Base-by-base conservation (phyloP, 2,329 filamentous ascomycete genomes). In the Pseudocercospora vitis region DNA sequence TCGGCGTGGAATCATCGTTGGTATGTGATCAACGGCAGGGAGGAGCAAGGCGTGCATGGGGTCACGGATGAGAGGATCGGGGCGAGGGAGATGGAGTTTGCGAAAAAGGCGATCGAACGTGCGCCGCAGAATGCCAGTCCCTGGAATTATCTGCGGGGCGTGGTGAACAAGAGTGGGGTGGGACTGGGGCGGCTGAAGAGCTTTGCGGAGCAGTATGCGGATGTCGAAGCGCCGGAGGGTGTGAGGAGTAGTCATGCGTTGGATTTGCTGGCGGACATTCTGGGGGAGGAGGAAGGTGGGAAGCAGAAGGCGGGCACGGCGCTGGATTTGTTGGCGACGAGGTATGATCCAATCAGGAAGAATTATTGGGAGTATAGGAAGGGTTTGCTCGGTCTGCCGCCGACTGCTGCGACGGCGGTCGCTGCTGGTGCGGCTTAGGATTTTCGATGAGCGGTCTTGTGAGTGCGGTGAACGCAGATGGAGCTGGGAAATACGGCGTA, bases 1-100 rank as follows among this genome's bases (percentile, higher is more conserved):
- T 94, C 88, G 39, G 94, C 92, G 12, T 99, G 94, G 94, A 95
- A 92, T 61, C 92, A 99, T 76, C 86, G 94, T 48, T 97, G 94
- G 78, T 96, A 92, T 71, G 71, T 97, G n/a, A 84, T 92, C 14
- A 95, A 96, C 81, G 81, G 69, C 8, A 69, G 70, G 28, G 55
- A 31, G 33, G 26, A 14, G 19, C 66, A 71, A 53, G 70, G 59
- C 59, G 71, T 62, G 19, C 58, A 68, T 50, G 70, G 60, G 60
- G 72, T 65, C 56, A 71, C 54, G 66, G 74, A 60, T 59, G 74
- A 78, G 21, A 79, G 79, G 1, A 71, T 90, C 6, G 74, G 94
- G 39, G 82, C 91, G 58, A 78, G 87, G 28, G 94, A 99, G 75
- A 72, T 95, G 32, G 75, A 77, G 57, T 78, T 74, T 56, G 84